Percentiles rank a stretch among this genome's conserved stretches.
These are phyloP conservation scores for Debaryomyces maramus DNA, from an alignment of 805 yeast species.

Conservation along the genomic window DNA sequence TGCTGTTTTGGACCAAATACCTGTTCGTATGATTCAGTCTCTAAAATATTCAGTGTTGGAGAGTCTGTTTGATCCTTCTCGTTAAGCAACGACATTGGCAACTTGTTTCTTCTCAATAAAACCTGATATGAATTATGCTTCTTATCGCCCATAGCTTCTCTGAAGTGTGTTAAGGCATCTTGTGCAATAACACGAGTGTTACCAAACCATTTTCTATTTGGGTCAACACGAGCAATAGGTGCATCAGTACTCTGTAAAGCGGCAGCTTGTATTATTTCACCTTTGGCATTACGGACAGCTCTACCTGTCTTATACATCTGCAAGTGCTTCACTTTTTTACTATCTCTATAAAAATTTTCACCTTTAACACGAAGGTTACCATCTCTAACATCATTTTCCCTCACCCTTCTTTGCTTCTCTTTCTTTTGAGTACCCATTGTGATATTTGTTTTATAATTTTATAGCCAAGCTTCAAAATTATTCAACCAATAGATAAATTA, in stretches of 20 bases:
- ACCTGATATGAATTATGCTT: constrained; percentile 83
- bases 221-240: constrained; percentile 92
- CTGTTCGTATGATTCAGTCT: constrained; percentile 77
- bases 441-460: constrained; percentile 1
- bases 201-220: constrained; percentile 97
- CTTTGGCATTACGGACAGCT: constrained; percentile 81
- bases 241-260: constrained; percentile 81
- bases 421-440: constrained; percentile 91
- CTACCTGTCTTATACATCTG: constrained; percentile 93
- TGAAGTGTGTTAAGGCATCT: constrained; percentile 89
- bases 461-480: no score
- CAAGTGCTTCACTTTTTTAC: constrained; percentile 84
- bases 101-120: constrained; percentile 79
- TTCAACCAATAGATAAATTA: no score
- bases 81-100: constrained; percentile 93
- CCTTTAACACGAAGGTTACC: constrained; percentile 94
- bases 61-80: constrained; percentile 78
- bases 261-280: constrained; percentile 87
- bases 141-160: constrained; percentile 90
- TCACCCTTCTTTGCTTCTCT: constrained; percentile 81
- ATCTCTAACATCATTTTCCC: constrained; percentile 79
- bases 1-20: constrained; percentile 96
- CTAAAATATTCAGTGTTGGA: constrained; percentile 78
- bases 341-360: constrained; percentile 94
- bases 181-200: constrained; percentile 97